Evolutionary conservation across 2,329 filamentous ascomycete species (phyloP), one percentile per base, ranked within the genome.

Genomic region (Ophiostoma pallidulum): DNA sequence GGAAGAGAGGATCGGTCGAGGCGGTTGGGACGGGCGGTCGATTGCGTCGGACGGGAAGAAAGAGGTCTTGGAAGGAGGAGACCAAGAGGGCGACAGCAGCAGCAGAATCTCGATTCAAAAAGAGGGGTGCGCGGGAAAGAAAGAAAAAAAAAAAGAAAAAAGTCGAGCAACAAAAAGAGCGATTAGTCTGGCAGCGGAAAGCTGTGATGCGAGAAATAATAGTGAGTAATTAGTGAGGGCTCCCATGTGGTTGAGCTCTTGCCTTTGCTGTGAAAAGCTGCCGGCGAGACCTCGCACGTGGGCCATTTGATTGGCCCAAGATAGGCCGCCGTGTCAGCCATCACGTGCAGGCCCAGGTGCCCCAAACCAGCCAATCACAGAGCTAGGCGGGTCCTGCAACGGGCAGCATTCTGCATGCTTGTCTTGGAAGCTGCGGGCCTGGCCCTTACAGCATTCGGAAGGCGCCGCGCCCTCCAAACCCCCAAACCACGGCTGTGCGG

Each of bases 301-400:
- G 57, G 51, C 51, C 44, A 47, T 55, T 54, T 64, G 57, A 60
- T 62, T 62, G 56, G 57, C n/a, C 39, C 29, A 31, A 26, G 19
- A 41, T 19, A 28, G 31, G 14, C 20, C 20, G 13, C 8, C 14
- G 13, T 16, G 13, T 8, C 20, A 18, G 35, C 13, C n/a, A 28
- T 45, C 43, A 45, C 43, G 43, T 45, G 43, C 10, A 33, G 7
- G 6, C 20, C 4, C 13, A 22, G 22, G 12, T 22, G 26, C 35
- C 4, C 14, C 26, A 16, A 45, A 38, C 24, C 4, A 13, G 16
- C 42, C 42, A 45, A 45, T 45, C 29, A 46, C 18, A n/a, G n/a
- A n/a, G n/a, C n/a, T n/a, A n/a, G n/a, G n/a, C n/a, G n/a, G n/a
- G n/a, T n/a, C n/a, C n/a, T n/a, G n/a, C n/a, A n/a, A n/a, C n/a